These are phyloP conservation scores for Annona cherimola DNA, from an alignment of 164 flowering plant genomes.

Conservation along the genomic window DNA sequence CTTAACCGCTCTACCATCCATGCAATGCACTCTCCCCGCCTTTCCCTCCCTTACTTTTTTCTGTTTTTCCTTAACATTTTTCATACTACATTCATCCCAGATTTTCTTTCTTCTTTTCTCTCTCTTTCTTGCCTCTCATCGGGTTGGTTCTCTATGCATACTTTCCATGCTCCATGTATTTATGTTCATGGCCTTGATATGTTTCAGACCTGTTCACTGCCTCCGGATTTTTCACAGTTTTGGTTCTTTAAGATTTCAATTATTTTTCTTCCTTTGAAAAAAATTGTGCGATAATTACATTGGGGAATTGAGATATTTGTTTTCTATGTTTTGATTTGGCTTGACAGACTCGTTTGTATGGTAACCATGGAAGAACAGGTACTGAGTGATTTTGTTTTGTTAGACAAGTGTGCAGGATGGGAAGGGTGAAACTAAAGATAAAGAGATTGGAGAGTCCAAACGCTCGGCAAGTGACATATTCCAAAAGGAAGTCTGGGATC, in stretches of 20 bases:
- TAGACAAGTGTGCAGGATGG: slow-evolving; percentile 36
- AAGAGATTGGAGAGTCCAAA: slow-evolving; percentile 72
- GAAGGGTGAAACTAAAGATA: slow-evolving; percentile 86
- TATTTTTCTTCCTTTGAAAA: background rate
- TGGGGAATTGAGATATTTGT: background rate
- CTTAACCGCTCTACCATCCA: slow-evolving; percentile 5
- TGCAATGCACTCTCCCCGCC: background rate
- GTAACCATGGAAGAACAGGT: background rate
- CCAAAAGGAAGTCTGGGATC: slow-evolving; percentile 71
- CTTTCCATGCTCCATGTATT: background rate
- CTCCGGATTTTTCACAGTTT: background rate
- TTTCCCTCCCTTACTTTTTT: background rate
- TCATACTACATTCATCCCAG: background rate
- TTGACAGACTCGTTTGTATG: background rate
- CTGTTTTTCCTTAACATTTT: background rate
- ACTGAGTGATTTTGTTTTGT: background rate
- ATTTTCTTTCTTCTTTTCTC: background rate
- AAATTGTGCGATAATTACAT: background rate
- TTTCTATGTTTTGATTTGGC: background rate
- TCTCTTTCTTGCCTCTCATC: background rate
- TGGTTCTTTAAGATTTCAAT: background rate
- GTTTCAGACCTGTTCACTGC: background rate
- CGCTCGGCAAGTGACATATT: slow-evolving; percentile 71
- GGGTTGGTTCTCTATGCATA: background rate
- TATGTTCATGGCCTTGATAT: background rate